phyloP scores from a whole-genome alignment of 768 basidiomycete species.

The Boletus rubescentipes region DNA sequence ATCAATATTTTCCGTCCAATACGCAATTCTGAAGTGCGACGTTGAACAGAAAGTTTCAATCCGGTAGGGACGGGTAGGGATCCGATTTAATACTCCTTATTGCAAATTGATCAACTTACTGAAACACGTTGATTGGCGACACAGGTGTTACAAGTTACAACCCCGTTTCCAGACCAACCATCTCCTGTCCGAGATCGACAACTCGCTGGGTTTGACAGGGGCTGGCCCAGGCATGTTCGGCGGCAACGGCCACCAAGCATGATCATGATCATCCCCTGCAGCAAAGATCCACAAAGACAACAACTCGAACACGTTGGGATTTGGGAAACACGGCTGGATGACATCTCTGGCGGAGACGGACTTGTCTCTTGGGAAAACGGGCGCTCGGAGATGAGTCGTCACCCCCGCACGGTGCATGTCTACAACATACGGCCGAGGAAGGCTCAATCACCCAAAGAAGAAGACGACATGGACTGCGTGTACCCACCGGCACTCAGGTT shows the following conservation, averaged over 20 bases:
- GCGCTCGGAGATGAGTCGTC: constrained; percentile 9
- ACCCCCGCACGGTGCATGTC: constrained; percentile 7
- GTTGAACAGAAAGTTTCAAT: too few relatives aligned
- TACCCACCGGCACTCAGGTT: constrained; percentile 7
- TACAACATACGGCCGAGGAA: neutral
- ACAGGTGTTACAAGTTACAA: neutral
- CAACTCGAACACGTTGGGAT: constrained; percentile 12
- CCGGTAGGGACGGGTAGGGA: too few relatives aligned
- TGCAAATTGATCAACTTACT: too few relatives aligned
- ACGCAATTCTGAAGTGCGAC: too few relatives aligned
- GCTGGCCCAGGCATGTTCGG: neutral
- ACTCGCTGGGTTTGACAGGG: neutral
- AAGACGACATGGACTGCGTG: neutral
- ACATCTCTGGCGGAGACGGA: neutral
- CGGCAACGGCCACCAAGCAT: neutral
- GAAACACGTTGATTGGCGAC: too few relatives aligned
- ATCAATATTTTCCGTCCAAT: too few relatives aligned
- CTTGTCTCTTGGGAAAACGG: constrained; percentile 8
- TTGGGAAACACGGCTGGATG: neutral
- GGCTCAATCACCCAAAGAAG: neutral
- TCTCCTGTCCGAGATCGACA: neutral
- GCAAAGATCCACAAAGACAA: constrained; percentile 13
- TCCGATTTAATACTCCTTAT: too few relatives aligned
- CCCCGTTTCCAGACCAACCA: neutral
- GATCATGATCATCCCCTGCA: neutral